Conservation (phyloP, 352 stramenopile genomes). For the Pythium coloratum region DNA sequence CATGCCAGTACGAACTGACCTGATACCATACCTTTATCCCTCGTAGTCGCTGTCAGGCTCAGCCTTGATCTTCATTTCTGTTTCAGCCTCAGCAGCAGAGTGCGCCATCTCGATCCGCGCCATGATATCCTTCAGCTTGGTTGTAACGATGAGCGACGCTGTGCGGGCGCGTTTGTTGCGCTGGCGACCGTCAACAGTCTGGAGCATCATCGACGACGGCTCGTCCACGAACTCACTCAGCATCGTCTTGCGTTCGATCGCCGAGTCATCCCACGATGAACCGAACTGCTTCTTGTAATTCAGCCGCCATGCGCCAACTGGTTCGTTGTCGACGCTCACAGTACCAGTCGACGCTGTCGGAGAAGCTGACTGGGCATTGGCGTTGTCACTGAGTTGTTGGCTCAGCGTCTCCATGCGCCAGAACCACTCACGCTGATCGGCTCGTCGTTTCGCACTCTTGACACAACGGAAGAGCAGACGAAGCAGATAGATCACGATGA, state of each 20-base stretch:
- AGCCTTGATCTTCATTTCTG: slow-evolving; percentile 6
- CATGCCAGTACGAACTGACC: no score
- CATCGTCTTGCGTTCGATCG: slow-evolving; percentile 80
- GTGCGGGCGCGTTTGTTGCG: slow-evolving; percentile 22
- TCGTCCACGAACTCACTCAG: slow-evolving; percentile 54
- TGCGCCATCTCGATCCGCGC: slow-evolving; percentile 22
- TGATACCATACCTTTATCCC: no score
- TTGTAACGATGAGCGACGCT: slow-evolving; percentile 15
- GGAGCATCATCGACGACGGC: slow-evolving; percentile 17
- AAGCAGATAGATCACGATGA: slow-evolving; percentile 75
- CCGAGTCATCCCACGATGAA: slow-evolving; percentile 73
- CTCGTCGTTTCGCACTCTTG: slow-evolving; percentile 65
- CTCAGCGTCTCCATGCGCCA: slow-evolving; percentile 54
- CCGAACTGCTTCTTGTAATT: slow-evolving; percentile 79
- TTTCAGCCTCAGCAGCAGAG: neutral
- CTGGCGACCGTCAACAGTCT: slow-evolving; percentile 34
- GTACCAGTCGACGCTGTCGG: neutral
- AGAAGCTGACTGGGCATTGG: slow-evolving; percentile 15
- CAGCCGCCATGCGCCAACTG: slow-evolving; percentile 40
- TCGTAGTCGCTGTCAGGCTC: no score
- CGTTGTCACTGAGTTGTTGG: slow-evolving; percentile 19
- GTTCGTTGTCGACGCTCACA: slow-evolving; percentile 7
- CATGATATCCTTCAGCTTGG: slow-evolving; percentile 22
- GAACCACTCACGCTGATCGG: slow-evolving; percentile 76
- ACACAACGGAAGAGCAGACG: slow-evolving; percentile 71